Base-by-base conservation (phyloP, 2,329 filamentous ascomycete genomes). In the Immersiporthe knoxdaviesiana region DNA sequence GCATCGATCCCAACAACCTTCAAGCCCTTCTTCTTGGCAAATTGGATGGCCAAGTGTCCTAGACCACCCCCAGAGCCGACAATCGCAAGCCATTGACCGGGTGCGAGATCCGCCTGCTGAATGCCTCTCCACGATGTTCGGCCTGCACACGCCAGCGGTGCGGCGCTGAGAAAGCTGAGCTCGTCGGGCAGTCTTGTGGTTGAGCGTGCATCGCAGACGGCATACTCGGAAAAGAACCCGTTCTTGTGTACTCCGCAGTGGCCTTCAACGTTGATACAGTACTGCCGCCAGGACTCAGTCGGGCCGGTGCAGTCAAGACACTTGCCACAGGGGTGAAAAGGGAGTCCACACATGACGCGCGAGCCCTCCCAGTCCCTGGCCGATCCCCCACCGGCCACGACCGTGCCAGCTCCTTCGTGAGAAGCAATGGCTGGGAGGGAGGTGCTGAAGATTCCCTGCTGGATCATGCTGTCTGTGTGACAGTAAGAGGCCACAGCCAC, bases 391-490 rank as follows among this genome's bases (percentile, higher is more conserved):
- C 83, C 70, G 1, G 82, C 80, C 10, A 83, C 83, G 64, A 89
- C 81, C 24, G 86, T 87, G 24, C 86, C 87, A 21, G 84, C 78
- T 24, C 85, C 86, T 76, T 90, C 87, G 74, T 88, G 87, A 0
- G 85, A 89, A 8, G 80, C 85, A 11, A 82, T 88, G 68, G 81
- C 80, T 0, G 87, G 87, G 0, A 89, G 79, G 3, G 76, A 67
- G 0, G 81, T 81, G 8, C 75, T 76, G 75, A 89, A 84, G 60
- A 81, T 76, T 62, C 87, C 87, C 1, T 79, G 74, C 8, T 74
- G 73, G 4, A 88, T 85, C 84, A 89, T 87, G 70, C 77, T 77
- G 78, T 90, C 88, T 0, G 88, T 90, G 78, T 90, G 88, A 78
- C 88, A 90, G 74, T 88, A 83, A 1, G 85, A 88, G 12, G 85